phyloP scores from a whole-genome alignment of 495 filamentous ascomycete species.

The Lasiosphaeriaceae sp. region DNA sequence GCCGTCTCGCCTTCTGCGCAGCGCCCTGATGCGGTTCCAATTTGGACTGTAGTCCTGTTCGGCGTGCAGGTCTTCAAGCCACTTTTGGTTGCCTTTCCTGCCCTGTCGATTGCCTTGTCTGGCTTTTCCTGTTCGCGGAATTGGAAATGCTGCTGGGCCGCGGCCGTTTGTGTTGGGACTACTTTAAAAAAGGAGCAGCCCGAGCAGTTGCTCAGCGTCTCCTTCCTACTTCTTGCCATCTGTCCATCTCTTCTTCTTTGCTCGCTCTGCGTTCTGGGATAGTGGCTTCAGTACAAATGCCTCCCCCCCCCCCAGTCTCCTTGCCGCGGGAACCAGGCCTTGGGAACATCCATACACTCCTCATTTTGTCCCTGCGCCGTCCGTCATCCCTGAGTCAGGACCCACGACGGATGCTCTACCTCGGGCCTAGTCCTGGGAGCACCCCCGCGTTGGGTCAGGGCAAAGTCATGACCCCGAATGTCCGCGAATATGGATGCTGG shows the following conservation, averaged over 20 bases:
- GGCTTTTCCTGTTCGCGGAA: background rate
- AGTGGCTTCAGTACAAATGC: background rate
- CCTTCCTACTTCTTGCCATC: background rate
- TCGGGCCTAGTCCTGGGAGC: background rate
- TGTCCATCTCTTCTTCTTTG: background rate
- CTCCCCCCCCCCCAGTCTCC: background rate
- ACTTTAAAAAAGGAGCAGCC: background rate
- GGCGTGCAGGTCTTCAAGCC: background rate
- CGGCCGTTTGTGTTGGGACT: background rate
- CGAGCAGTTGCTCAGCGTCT: background rate
- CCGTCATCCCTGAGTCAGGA: background rate
- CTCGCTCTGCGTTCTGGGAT: background rate
- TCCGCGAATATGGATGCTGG: background rate
- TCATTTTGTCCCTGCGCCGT: background rate
- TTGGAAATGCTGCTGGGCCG: constrained; percentile 3
- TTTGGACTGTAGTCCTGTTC: too few species aligned
- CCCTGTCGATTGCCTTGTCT: background rate
- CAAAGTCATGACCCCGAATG: background rate
- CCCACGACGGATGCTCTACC: background rate
- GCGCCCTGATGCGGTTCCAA: too few species aligned
- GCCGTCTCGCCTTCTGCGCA: too few species aligned
- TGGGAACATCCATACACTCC: background rate
- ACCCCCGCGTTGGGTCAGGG: background rate
- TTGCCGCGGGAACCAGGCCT: background rate
- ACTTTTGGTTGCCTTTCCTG: constrained; percentile 3